These are phyloP conservation scores for Ceratocystiopsis brevicomis DNA, from an alignment of 2,329 filamentous ascomycete species.

Conservation along the genomic window DNA sequence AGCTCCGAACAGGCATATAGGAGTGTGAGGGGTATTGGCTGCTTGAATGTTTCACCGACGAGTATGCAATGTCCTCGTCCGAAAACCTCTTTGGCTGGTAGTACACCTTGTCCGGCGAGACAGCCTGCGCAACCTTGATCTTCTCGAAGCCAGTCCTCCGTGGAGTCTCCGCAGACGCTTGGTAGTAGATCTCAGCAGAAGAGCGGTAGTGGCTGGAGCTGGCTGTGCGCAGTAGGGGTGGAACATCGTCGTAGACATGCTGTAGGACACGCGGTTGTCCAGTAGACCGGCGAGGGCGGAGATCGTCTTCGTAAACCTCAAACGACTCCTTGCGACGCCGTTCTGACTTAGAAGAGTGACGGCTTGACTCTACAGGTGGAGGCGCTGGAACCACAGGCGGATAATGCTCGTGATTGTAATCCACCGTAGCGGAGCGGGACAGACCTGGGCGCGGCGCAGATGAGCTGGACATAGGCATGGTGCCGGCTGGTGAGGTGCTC, in stretches of 20 bases:
- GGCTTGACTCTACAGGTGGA: constrained; percentile 1
- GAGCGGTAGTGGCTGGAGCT: constrained; percentile 1
- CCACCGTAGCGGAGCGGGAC: constrained; percentile 9
- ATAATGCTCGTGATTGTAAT: constrained; percentile 1
- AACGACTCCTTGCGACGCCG: constrained; percentile 7
- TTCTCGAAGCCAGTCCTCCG: constrained; percentile 5
- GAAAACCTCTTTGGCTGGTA: constrained; percentile 8
- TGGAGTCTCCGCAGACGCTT: neutral
- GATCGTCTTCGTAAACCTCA: constrained; percentile 7
- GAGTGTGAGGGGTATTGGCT: constrained; percentile 2
- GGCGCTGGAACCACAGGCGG: no score
- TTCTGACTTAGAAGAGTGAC: constrained; percentile 5
- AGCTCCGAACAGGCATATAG: constrained; percentile 3
- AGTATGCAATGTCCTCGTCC: constrained; percentile 8
- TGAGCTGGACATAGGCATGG: constrained; percentile 8
- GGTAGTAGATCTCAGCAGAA: constrained; percentile 3
- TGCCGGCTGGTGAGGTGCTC: constrained; percentile 8
- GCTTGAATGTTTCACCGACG: constrained; percentile 5
- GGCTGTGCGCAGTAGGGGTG: neutral
- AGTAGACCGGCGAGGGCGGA: neutral
- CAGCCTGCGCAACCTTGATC: constrained; percentile 7
- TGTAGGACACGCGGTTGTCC: constrained; percentile 1
- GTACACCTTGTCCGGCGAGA: constrained; percentile 7
- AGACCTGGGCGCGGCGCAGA: constrained; percentile 5
- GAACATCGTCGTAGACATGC: constrained; percentile 3